Percentiles rank a stretch among this genome's conserved stretches.
phyloP scores from a whole-genome alignment of 495 filamentous ascomycete species.

The Platismatia glauca region DNA sequence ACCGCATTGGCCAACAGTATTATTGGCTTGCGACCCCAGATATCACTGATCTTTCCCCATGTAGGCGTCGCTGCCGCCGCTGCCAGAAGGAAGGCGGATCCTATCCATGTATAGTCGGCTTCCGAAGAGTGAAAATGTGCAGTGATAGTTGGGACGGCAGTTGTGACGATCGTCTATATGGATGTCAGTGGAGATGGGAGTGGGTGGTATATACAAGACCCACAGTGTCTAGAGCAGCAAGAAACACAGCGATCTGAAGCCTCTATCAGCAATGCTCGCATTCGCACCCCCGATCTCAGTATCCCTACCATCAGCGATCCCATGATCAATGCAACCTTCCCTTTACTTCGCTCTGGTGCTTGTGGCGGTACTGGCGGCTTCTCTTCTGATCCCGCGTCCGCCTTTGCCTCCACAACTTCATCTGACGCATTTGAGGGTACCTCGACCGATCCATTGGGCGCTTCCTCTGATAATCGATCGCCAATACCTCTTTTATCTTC shows the following conservation, averaged over 20 bases:
- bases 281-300: not conserved
- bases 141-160: slow-evolving; percentile 55
- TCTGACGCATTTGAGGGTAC: slow-evolving; percentile 14
- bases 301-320: slow-evolving; percentile 39
- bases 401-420: slow-evolving; percentile 7
- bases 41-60: slow-evolving; percentile 81
- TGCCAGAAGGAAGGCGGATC: slow-evolving; percentile 59
- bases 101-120: slow-evolving; percentile 71
- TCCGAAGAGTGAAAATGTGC: slow-evolving; percentile 50
- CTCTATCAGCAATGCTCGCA: slow-evolving; percentile 11
- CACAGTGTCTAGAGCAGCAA: slow-evolving; percentile 48
- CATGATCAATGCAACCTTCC: slow-evolving; percentile 44
- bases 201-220: slow-evolving; percentile 3
- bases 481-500: not conserved
- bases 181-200: slow-evolving; percentile 8
- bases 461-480: slow-evolving; percentile 4
- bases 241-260: slow-evolving; percentile 41
- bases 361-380: slow-evolving; percentile 23
- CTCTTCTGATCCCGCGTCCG: slow-evolving; percentile 1
- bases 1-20: slow-evolving; percentile 60
- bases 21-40: slow-evolving; percentile 77
- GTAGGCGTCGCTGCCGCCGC: slow-evolving; percentile 59
- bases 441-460: slow-evolving; percentile 6
- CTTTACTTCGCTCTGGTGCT: slow-evolving; percentile 38
- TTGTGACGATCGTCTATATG: slow-evolving; percentile 43